Conservation (phyloP, 164 flowering plant species). For the Aristolochia contorta region DNA sequence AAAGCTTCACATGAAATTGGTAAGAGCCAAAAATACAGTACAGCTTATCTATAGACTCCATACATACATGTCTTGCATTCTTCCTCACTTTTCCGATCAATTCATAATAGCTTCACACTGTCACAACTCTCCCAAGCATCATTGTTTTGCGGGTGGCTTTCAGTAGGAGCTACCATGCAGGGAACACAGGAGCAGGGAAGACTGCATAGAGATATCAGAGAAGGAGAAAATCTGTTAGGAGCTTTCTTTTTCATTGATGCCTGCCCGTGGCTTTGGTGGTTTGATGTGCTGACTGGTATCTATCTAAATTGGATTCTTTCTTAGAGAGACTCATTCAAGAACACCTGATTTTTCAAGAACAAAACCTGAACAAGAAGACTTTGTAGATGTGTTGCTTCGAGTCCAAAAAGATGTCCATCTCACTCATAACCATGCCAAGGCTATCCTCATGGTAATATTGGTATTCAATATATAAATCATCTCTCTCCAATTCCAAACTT, state of each 20-base stretch:
- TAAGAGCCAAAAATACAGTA: too few relatives aligned
- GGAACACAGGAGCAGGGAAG: neutral
- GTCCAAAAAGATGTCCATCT: neutral
- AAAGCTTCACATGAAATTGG: too few relatives aligned
- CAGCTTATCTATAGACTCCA: too few relatives aligned
- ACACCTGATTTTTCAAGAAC: neutral
- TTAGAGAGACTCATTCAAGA: neutral
- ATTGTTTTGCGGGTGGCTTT: constrained; percentile 1
- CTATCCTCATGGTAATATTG: neutral
- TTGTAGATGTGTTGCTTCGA: neutral
- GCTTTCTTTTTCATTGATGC: neutral
- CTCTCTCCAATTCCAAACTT: neutral
- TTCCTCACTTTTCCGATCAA: too few relatives aligned
- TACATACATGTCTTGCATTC: too few relatives aligned
- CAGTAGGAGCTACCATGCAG: neutral
- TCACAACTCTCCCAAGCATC: neutral
- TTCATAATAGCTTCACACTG: too few relatives aligned
- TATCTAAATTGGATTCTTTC: neutral
- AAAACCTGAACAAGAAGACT: neutral
- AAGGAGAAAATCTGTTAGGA: neutral
- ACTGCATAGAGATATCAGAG: neutral
- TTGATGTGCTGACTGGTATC: constrained; percentile 1
- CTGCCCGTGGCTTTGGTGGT: neutral
- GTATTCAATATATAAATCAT: neutral
- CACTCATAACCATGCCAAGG: neutral